Evolutionary conservation across 305 asterid genomes (phyloP).

Genomic region (Caryopteris hybrid): DNA sequence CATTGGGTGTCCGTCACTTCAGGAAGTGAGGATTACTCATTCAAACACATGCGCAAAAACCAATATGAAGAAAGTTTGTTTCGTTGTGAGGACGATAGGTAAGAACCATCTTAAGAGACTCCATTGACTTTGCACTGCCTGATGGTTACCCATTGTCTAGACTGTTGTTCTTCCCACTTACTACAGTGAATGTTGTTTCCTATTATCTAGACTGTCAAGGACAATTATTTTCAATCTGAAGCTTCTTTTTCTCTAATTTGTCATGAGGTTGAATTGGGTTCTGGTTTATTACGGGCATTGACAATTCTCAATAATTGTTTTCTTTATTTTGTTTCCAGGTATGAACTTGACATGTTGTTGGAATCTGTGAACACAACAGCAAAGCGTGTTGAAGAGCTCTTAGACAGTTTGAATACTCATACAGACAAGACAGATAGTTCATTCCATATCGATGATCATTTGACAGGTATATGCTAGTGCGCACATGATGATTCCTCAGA

Average conservation of each 20-base stretch:
- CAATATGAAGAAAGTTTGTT: slow-evolving; percentile 97
- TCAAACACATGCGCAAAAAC: slow-evolving; percentile 95
- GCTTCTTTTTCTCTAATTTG: background rate
- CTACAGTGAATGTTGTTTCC: background rate
- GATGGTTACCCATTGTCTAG: background rate
- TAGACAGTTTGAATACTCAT: slow-evolving; percentile 55
- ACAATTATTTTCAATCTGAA: background rate
- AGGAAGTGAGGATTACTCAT: slow-evolving; percentile 97
- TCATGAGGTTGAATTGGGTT: background rate
- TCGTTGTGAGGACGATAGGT: slow-evolving; percentile 98
- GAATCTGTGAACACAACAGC: slow-evolving; percentile 71
- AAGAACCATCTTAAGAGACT: slow-evolving; percentile 21
- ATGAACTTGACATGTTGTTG: slow-evolving; percentile 93
- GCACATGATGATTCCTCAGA: slow-evolving; percentile 23
- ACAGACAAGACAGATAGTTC: slow-evolving; percentile 36
- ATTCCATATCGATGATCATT: slow-evolving; percentile 63
- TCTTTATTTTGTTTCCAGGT: slow-evolving; percentile 48
- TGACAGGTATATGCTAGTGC: slow-evolving; percentile 52
- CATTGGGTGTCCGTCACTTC: slow-evolving; percentile 97
- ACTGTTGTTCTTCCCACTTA: background rate
- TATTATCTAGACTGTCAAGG: background rate
- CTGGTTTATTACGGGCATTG: background rate
- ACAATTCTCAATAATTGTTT: slow-evolving; percentile 18
- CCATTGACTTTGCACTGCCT: slow-evolving; percentile 1
- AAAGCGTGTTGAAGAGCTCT: slow-evolving; percentile 71